Percentiles rank a stretch among this genome's conserved stretches.
Evolutionary conservation across 2,329 filamentous ascomycete genomes (phyloP).

Genomic region (Emmonsia crescens): DNA sequence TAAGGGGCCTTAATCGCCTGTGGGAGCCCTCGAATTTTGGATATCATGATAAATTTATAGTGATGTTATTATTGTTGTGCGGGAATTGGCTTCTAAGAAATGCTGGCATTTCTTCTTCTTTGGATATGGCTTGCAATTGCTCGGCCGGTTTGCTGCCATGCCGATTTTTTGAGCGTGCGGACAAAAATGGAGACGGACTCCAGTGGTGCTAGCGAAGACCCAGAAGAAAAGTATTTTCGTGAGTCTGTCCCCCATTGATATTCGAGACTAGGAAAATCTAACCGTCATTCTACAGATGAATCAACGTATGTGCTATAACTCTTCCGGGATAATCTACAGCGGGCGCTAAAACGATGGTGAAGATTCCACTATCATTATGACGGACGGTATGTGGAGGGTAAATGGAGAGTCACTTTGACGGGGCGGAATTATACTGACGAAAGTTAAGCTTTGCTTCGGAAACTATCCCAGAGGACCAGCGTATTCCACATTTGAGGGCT

Average conservation of each 20-base stretch:
- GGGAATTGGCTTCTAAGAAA: not conserved
- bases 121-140: not conserved
- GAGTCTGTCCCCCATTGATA: not conserved
- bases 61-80: not conserved
- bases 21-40: not conserved
- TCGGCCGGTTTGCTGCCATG: slow-evolving; percentile 9
- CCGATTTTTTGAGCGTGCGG: slow-evolving; percentile 12
- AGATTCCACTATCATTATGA: slow-evolving; percentile 32
- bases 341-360: not conserved
- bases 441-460: slow-evolving; percentile 37
- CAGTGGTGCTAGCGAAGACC: slow-evolving; percentile 8
- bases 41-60: not conserved
- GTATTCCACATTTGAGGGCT: slow-evolving; percentile 38
- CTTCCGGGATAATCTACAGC: not conserved
- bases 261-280: not conserved
- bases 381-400: slow-evolving; percentile 14
- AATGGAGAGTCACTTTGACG: not conserved
- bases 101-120: not conserved
- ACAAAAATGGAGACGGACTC: slow-evolving; percentile 11
- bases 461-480: slow-evolving; percentile 37
- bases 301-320: slow-evolving; percentile 7
- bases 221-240: slow-evolving; percentile 13
- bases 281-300: slow-evolving; percentile 5
- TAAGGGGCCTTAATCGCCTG: not conserved
- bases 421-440: not conserved